These are phyloP conservation scores for Aspergillus clavatus DNA, from an alignment of 2,329 filamentous ascomycete species.

Conservation along the genomic window DNA sequence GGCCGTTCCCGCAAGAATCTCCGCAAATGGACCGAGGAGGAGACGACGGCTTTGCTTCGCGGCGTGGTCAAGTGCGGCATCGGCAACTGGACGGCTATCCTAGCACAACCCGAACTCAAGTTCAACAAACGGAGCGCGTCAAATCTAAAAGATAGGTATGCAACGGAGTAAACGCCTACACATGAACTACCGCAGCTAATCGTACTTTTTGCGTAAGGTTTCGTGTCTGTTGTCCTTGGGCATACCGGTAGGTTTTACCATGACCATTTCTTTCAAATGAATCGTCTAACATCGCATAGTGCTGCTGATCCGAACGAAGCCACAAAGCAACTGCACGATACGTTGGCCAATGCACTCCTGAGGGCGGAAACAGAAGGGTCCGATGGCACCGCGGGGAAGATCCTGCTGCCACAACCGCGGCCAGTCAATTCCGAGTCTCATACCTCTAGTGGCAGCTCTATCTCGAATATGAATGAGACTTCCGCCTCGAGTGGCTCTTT, in stretches of 20 bases:
- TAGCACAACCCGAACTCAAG: conserved; percentile 51
- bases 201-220: conserved; percentile 34
- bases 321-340: conserved; percentile 33
- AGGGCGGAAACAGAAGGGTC: conserved; percentile 27
- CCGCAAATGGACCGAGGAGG: conserved; percentile 56
- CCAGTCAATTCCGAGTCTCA: conserved; percentile 15
- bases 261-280: neutral
- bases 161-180: neutral
- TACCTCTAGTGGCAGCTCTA: conserved; percentile 11
- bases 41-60: conserved; percentile 54
- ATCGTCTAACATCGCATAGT: conserved; percentile 11
- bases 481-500: conserved; percentile 18
- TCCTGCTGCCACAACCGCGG: conserved; percentile 23
- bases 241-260: conserved; percentile 31
- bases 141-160: conserved; percentile 58
- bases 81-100: conserved; percentile 61
- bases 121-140: conserved; percentile 58
- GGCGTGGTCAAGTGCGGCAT: conserved; percentile 59
- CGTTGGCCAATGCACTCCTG: conserved; percentile 30
- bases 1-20: conserved; percentile 47
- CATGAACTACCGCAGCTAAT: neutral
- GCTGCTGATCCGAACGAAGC: conserved; percentile 36
- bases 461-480: conserved; percentile 12
- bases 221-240: conserved; percentile 51
- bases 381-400: conserved; percentile 19